Percentiles rank a stretch among this genome's conserved stretches.
Conservation (phyloP, 176 grass and related monocot genomes). For the Neostapfia colusana region DNA sequence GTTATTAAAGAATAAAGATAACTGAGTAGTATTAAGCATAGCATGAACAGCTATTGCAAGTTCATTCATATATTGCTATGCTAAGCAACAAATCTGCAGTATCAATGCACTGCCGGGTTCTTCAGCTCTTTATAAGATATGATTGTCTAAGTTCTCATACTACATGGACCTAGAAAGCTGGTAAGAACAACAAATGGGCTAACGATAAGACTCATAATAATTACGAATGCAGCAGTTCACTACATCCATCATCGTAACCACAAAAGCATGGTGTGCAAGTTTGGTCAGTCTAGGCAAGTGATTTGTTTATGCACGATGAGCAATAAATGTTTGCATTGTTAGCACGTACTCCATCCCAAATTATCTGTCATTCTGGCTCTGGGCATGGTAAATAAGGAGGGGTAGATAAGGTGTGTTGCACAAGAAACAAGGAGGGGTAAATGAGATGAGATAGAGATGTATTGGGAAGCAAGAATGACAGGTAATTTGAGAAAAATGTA, state of each 20-base stretch:
- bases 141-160: conserved; percentile 20
- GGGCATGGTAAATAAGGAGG: too few species aligned
- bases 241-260: conserved; percentile 11
- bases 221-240: background rate
- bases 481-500: too few species aligned
- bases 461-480: too few species aligned
- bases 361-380: too few species aligned
- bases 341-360: background rate
- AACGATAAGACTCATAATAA: conserved; percentile 22
- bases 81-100: conserved; percentile 18
- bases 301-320: background rate
- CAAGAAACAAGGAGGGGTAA: too few species aligned
- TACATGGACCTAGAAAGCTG: conserved; percentile 16
- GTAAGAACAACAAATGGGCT: conserved; percentile 2
- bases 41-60: conserved; percentile 10
- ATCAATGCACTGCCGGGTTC: conserved; percentile 7
- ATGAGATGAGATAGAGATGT: too few species aligned
- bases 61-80: conserved; percentile 19
- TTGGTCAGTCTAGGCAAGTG: background rate
- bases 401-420: too few species aligned
- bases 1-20: background rate
- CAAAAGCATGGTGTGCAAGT: background rate
- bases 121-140: conserved; percentile 24
- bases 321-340: conserved; percentile 17
- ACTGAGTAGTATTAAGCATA: background rate